Evolutionary conservation across 1,284 basidiomycete species (phyloP).

Genomic region (Malassezia obtusa): DNA sequence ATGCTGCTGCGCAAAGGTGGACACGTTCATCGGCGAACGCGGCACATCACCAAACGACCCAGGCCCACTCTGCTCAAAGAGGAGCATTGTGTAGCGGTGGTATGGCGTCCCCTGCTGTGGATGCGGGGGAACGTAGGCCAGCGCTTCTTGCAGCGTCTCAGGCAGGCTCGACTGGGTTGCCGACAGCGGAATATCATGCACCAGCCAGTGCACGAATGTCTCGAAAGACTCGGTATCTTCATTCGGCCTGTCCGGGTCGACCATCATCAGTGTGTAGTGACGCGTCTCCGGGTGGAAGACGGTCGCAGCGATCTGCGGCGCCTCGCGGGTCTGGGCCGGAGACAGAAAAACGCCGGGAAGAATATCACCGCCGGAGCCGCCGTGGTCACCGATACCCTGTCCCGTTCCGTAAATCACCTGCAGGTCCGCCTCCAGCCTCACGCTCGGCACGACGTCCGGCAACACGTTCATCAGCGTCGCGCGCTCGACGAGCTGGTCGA

Average conservation of each 20-base stretch:
- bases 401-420: conserved; percentile 56
- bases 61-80: conserved; percentile 59
- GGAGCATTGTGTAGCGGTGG: conserved; percentile 69
- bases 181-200: conserved; percentile 53
- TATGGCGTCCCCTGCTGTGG: conserved; percentile 73
- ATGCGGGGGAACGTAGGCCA: conserved; percentile 72
- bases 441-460: conserved; percentile 68
- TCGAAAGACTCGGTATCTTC: conserved; percentile 59
- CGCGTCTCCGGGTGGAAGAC: conserved; percentile 69
- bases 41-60: neutral
- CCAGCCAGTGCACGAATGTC: conserved; percentile 74
- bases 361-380: conserved; percentile 54
- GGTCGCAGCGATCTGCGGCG: conserved; percentile 61
- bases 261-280: conserved; percentile 75
- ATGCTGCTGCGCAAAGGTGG: conserved; percentile 57
- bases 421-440: conserved; percentile 66
- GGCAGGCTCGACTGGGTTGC: neutral
- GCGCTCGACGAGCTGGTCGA: conserved; percentile 82
- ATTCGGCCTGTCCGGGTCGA: conserved; percentile 82
- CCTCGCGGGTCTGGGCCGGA: conserved; percentile 55
- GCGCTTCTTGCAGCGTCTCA: conserved; percentile 56
- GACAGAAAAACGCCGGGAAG: conserved; percentile 57
- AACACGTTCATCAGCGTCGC: conserved; percentile 78
- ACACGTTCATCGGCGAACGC: conserved; percentile 58
- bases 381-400: conserved; percentile 44